A percentile compares a stretch with the other conserved stretches of the same genome.
Evolutionary conservation across 352 stramenopile genomes (phyloP).

Genomic region (Phytophthora agathidicida): DNA sequence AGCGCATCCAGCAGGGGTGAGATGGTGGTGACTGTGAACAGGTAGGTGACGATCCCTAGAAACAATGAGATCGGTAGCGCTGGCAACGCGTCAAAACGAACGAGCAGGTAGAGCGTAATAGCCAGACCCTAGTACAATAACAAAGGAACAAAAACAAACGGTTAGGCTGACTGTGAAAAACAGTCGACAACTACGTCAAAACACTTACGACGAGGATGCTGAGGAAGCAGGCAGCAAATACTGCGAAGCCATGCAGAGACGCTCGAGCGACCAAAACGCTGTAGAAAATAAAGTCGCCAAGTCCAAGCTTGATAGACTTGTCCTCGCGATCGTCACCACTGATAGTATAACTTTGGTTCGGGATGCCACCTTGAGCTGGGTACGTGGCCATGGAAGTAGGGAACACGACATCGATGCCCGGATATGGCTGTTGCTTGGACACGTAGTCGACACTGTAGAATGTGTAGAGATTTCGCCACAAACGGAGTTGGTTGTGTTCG

Average conservation of each 20-base stretch:
- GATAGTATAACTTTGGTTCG: slow-evolving; percentile 22
- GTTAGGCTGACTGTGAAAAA: background rate
- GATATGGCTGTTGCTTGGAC: slow-evolving; percentile 39
- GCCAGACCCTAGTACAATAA: slow-evolving; percentile 65
- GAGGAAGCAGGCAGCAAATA: slow-evolving; percentile 93
- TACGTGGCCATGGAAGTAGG: slow-evolving; percentile 22
- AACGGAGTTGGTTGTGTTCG: slow-evolving; percentile 32
- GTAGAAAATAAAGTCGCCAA: slow-evolving; percentile 99
- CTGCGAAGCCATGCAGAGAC: slow-evolving; percentile 91
- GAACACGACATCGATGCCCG: slow-evolving; percentile 30
- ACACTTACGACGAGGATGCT: slow-evolving; percentile 87
- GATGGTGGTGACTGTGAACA: slow-evolving; percentile 43
- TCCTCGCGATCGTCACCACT: slow-evolving; percentile 38
- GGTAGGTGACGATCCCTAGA: slow-evolving; percentile 58
- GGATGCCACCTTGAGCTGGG: slow-evolving; percentile 23
- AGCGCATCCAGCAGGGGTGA: slow-evolving; percentile 45
- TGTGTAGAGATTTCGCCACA: slow-evolving; percentile 56
- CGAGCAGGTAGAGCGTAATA: slow-evolving; percentile 93
- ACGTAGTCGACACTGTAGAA: slow-evolving; percentile 51
- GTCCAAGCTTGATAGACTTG: slow-evolving; percentile 89
- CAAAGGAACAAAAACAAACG: background rate
- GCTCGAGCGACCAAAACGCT: slow-evolving; percentile 95
- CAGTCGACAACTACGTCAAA: background rate
- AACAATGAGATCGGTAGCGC: slow-evolving; percentile 97
- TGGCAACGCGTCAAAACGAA: slow-evolving; percentile 92